Evolutionary conservation across 139 green algal species (phyloP).

Genomic region (Marvania coccoides): DNA sequence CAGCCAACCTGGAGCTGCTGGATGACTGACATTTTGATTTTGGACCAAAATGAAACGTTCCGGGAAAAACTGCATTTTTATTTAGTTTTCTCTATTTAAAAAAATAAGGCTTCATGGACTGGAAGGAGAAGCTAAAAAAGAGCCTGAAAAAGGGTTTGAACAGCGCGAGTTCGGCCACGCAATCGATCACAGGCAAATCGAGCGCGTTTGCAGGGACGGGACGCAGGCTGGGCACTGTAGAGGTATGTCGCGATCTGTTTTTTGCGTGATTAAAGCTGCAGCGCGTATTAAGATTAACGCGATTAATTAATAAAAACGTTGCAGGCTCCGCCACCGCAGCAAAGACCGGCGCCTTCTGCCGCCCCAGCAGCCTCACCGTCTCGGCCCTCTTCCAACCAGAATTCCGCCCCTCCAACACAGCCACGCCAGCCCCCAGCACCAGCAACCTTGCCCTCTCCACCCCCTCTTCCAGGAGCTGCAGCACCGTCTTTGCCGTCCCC

Average conservation of each 20-base stretch:
- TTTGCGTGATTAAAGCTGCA: not conserved
- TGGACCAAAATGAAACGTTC: not conserved
- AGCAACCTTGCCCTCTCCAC: not conserved
- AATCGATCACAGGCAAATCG: not conserved
- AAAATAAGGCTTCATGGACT: not conserved
- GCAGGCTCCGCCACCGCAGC: not conserved
- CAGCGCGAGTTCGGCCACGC: not conserved
- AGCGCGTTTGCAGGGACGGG: slow-evolving; percentile 24
- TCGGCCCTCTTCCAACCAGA: too few species aligned
- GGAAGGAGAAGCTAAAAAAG: slow-evolving; percentile 15
- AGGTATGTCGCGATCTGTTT: not conserved
- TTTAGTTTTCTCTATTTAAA: not conserved
- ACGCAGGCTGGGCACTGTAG: slow-evolving; percentile 11
- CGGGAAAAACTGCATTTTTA: too few species aligned
- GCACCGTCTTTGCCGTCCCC: not conserved
- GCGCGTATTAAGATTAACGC: not conserved
- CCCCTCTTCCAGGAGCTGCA: too few species aligned
- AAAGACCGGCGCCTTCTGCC: not conserved
- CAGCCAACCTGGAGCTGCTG: slow-evolving; percentile 20
- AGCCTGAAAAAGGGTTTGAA: slow-evolving; percentile 11
- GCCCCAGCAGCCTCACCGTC: not conserved
- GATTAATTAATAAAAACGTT: not conserved
- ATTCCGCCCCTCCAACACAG: not conserved
- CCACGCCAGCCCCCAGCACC: not conserved
- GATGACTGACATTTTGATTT: slow-evolving; percentile 12